These are phyloP conservation scores for Exobasidium cylindrosporum DNA, from an alignment of 1,284 basidiomycete genomes.

Conservation along the genomic window DNA sequence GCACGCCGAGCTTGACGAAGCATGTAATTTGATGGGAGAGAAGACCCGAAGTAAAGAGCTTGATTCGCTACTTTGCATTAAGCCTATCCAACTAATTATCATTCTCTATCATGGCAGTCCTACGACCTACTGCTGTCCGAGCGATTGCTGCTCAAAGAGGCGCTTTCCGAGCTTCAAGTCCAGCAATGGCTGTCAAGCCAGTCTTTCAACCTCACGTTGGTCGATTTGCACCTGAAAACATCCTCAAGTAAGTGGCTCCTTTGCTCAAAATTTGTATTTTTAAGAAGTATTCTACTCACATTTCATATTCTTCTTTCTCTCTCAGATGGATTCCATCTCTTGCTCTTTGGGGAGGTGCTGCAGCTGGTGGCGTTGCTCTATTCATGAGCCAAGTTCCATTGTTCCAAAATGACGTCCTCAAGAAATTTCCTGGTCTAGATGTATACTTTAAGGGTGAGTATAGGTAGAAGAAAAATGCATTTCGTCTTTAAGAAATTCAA, in stretches of 20 bases:
- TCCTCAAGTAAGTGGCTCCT: conserved; percentile 28
- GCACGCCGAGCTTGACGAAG: neutral
- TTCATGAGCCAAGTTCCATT: conserved; percentile 45
- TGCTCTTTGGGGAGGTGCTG: conserved; percentile 46
- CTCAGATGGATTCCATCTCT: conserved; percentile 43
- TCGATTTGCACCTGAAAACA: conserved; percentile 24
- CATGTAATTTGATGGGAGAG: too few relatives aligned
- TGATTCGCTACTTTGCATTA: neutral
- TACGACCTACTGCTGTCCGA: conserved; percentile 12
- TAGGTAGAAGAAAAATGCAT: neutral
- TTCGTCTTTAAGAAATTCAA: neutral
- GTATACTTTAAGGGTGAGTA: conserved; percentile 12
- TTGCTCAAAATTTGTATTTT: neutral
- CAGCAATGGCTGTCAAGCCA: conserved; percentile 23
- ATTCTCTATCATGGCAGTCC: conserved; percentile 3
- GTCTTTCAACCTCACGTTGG: conserved; percentile 46
- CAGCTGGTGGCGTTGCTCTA: conserved; percentile 39
- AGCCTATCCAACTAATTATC: neutral
- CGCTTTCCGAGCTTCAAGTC: conserved; percentile 14
- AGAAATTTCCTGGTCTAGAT: conserved; percentile 40
- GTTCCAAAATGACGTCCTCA: conserved; percentile 45
- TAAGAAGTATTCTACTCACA: too few relatives aligned
- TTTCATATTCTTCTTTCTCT: neutral
- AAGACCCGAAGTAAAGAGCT: too few relatives aligned
- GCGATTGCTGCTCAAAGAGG: conserved; percentile 9